These are phyloP conservation scores for Ramicandelaber brevisporus DNA, from an alignment of 192 early-diverging fungal genomes.

Conservation along the genomic window DNA sequence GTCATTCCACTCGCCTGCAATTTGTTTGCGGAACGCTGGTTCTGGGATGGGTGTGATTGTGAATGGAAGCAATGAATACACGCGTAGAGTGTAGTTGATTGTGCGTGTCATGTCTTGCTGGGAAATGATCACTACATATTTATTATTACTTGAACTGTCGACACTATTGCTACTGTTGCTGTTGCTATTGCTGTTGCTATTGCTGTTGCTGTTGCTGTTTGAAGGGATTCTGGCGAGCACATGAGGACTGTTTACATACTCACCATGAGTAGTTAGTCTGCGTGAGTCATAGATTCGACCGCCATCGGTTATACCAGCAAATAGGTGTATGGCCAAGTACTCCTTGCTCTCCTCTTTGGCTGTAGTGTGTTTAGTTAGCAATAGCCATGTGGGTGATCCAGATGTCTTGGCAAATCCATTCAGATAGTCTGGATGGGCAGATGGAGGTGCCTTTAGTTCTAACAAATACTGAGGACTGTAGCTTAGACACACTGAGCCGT, in stretches of 20 bases:
- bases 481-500: constrained; percentile 50
- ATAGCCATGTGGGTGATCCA: constrained; percentile 50
- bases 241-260: constrained; percentile 73
- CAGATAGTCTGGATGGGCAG: neutral
- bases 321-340: constrained; percentile 71
- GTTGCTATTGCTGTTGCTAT: neutral
- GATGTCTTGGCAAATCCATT: constrained; percentile 11
- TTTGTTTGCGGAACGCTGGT: constrained; percentile 10
- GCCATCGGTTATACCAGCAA: constrained; percentile 34
- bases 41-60: constrained; percentile 26
- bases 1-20: constrained; percentile 39
- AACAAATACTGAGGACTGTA: constrained; percentile 49
- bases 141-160: constrained; percentile 26
- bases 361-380: constrained; percentile 64
- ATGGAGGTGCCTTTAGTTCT: constrained; percentile 14
- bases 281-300: constrained; percentile 39
- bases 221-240: constrained; percentile 24
- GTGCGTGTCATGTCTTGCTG: constrained; percentile 43
- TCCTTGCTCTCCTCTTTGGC: constrained; percentile 63
- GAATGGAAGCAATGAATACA: constrained; percentile 34
- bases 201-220: constrained; percentile 2
- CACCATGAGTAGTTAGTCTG: constrained; percentile 33
- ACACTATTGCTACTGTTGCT: constrained; percentile 15
- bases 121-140: constrained; percentile 48
- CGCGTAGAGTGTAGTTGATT: constrained; percentile 53